Conservation (phyloP, 768 basidiomycete species). For the Neoboletus brunneissimus region DNA sequence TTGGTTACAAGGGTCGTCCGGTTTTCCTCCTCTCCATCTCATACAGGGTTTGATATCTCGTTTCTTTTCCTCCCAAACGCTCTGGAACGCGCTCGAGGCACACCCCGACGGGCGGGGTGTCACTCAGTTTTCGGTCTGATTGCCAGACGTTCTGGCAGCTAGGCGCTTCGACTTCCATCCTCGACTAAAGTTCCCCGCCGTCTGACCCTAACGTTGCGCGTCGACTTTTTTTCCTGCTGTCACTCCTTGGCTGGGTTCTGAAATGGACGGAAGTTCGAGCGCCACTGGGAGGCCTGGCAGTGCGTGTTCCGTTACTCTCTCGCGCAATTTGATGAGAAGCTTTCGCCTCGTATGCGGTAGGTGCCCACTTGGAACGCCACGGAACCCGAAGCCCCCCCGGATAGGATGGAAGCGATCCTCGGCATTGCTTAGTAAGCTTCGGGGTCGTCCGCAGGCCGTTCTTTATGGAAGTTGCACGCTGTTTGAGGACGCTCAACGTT, state of each 20-base stretch:
- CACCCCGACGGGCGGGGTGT: background rate
- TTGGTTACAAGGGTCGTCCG: background rate
- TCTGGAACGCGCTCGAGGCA: background rate
- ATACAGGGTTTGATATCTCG: background rate
- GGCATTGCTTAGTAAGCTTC: constrained; percentile 12
- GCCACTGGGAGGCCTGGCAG: background rate
- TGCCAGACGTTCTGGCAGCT: background rate
- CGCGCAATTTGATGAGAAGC: constrained; percentile 1
- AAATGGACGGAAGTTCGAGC: constrained; percentile 6
- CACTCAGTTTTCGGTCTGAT: background rate
- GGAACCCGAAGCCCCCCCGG: background rate
- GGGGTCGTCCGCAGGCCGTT: background rate
- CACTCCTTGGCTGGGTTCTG: background rate
- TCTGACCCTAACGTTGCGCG: background rate
- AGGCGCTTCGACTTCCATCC: constrained; percentile 9
- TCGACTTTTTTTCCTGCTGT: background rate
- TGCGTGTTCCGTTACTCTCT: background rate
- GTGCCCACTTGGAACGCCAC: background rate
- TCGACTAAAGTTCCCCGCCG: background rate
- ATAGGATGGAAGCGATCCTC: constrained; percentile 4
- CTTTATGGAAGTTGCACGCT: background rate
- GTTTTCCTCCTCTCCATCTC: background rate
- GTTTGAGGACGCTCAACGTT: constrained; percentile 22
- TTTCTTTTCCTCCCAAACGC: background rate
- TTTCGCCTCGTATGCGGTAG: background rate